Evolutionary conservation across 202 grass and related monocot species (phyloP).

Genomic region (Zoysia matrella): DNA sequence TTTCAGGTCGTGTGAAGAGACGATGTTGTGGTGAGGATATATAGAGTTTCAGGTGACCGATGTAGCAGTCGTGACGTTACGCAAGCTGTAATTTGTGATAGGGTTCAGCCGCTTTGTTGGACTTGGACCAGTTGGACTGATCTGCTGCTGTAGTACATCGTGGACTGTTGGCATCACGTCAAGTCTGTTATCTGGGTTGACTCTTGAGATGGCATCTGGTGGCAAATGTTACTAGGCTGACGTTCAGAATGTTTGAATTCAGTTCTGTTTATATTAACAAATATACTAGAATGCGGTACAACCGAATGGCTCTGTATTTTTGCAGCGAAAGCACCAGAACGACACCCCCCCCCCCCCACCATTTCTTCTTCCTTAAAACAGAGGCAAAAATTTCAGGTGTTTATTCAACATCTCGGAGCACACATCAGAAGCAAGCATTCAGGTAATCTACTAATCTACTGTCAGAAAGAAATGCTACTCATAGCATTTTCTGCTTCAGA

Average conservation of each 20-base stretch:
- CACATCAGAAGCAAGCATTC: no score
- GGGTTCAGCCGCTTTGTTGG: conserved; percentile 38
- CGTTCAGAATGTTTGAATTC: background rate
- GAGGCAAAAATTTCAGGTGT: no score
- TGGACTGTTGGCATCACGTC: background rate
- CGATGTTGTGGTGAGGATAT: conserved; percentile 2
- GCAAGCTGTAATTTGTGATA: conserved; percentile 15
- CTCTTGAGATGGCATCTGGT: background rate
- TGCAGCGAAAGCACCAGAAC: background rate
- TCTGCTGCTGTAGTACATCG: background rate
- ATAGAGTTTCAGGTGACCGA: background rate
- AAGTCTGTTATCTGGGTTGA: background rate
- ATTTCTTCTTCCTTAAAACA: no score
- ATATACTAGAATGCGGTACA: no score
- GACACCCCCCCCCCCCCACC: no score
- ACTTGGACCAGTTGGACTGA: conserved; percentile 19
- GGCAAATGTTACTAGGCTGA: background rate
- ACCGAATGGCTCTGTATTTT: background rate
- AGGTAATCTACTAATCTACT: no score
- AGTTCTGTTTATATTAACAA: no score
- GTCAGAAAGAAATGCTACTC: no score
- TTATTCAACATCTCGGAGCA: no score
- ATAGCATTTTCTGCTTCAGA: no score
- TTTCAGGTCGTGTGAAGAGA: background rate
- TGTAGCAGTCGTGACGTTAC: background rate